Evolutionary conservation across 1,139 yeast species (phyloP).

Genomic region (Candida sp.): DNA sequence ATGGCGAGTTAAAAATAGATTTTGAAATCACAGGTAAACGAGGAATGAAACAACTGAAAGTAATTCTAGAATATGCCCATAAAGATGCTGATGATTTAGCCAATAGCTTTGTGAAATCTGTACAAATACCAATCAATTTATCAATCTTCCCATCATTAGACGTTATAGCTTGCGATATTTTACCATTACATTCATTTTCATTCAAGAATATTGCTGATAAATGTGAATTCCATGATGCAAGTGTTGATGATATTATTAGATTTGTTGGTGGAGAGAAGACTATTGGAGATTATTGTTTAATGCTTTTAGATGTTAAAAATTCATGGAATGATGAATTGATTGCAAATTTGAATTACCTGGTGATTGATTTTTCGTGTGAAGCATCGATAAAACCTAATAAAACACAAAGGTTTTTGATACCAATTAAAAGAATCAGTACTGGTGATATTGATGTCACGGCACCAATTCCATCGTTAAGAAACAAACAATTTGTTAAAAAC

Average conservation of each 20-base stretch:
- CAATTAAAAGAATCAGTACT: constrained; percentile 54
- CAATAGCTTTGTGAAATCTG: constrained; percentile 46
- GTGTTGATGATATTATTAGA: constrained; percentile 8
- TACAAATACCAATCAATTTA: constrained; percentile 62
- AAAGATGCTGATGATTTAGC: constrained; percentile 18
- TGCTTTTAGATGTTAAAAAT: constrained; percentile 68
- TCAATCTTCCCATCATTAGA: constrained; percentile 73
- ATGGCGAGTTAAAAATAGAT: constrained; percentile 37
- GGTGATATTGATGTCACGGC: constrained; percentile 39
- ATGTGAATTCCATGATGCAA: constrained; percentile 12
- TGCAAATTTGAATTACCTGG: constrained; percentile 15
- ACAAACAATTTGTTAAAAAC: constrained; percentile 71
- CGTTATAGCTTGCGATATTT: constrained; percentile 67
- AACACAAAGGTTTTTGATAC: constrained; percentile 64
- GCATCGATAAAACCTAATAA: constrained; percentile 43
- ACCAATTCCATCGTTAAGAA: constrained; percentile 73
- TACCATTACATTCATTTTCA: constrained; percentile 43
- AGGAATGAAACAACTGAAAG: constrained; percentile 64
- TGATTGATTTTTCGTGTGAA: constrained; percentile 16
- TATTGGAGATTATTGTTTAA: constrained; percentile 53
- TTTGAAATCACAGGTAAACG: constrained; percentile 70
- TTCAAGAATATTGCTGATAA: constrained; percentile 15
- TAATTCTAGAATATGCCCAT: constrained; percentile 68
- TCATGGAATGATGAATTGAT: constrained; percentile 54
- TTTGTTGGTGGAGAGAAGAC: constrained; percentile 18